Conservation (phyloP, 768 basidiomycete species). For the Auricularia cornea region DNA sequence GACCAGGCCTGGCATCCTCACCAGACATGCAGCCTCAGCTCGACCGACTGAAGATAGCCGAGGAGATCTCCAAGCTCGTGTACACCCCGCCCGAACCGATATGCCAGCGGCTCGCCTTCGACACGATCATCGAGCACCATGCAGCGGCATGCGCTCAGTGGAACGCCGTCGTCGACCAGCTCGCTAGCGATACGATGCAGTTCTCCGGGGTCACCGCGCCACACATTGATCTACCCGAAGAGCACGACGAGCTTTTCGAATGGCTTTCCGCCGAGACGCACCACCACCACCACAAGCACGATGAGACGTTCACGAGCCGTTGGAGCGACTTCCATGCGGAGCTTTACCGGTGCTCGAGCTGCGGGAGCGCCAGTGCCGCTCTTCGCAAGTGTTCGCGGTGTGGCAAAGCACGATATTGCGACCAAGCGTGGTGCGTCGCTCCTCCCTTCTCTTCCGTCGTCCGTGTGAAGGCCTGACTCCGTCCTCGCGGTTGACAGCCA, state of each 20-base stretch:
- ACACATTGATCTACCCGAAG: constrained; percentile 16
- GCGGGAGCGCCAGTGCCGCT: constrained; percentile 52
- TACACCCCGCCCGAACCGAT: constrained; percentile 38
- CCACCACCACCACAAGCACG: constrained; percentile 24
- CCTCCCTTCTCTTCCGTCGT: neutral
- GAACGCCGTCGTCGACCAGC: constrained; percentile 26
- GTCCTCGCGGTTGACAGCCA: constrained; percentile 42
- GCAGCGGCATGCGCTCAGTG: constrained; percentile 5
- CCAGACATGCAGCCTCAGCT: neutral
- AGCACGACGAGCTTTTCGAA: constrained; percentile 44
- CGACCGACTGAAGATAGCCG: constrained; percentile 39
- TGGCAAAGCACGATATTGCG: constrained; percentile 29
- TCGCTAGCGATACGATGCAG: constrained; percentile 21
- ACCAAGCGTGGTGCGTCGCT: constrained; percentile 2
- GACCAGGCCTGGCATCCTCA: neutral
- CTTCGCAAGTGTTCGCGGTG: constrained; percentile 45
- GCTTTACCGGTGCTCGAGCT: constrained; percentile 57
- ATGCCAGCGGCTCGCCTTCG: constrained; percentile 42
- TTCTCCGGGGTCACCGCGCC: constrained; percentile 12
- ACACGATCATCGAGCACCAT: constrained; percentile 42
- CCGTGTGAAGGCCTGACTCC: constrained; percentile 8
- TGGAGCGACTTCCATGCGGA: constrained; percentile 22
- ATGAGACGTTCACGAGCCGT: neutral
- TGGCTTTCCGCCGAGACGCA: constrained; percentile 47
- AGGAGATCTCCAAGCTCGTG: constrained; percentile 43